These are phyloP conservation scores for Phytophthora sojae DNA, from an alignment of 352 stramenopile genomes.

Conservation along the genomic window DNA sequence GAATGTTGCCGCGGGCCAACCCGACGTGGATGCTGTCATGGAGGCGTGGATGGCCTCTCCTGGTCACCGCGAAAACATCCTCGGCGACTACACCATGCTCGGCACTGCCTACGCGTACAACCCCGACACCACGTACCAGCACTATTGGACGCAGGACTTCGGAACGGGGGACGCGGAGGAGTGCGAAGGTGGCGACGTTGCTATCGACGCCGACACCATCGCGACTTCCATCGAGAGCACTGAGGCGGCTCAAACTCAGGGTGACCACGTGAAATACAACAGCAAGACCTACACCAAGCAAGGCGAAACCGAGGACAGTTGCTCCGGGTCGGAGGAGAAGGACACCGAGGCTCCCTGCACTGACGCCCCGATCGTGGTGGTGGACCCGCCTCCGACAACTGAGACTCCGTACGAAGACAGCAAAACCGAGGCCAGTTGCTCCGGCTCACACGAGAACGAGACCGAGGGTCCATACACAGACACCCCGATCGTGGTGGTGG, in stretches of 20 bases:
- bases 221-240: conserved; percentile 1
- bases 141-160: conserved; percentile 19
- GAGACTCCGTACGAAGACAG: conserved; percentile 13
- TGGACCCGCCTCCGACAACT: conserved; percentile 3
- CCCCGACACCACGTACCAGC: neutral
- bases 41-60: conserved; percentile 42
- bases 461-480: conserved; percentile 3
- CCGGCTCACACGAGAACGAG: neutral
- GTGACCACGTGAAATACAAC: neutral
- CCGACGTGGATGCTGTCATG: conserved; percentile 44
- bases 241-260: neutral
- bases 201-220: neutral
- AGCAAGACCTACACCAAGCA: neutral
- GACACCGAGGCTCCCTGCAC: conserved; percentile 8
- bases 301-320: neutral
- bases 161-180: conserved; percentile 28
- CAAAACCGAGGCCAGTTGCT: conserved; percentile 9
- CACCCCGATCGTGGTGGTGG: conserved; percentile 5
- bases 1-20: conserved; percentile 48
- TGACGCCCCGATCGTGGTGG: conserved; percentile 6
- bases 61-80: conserved; percentile 41
- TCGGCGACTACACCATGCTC: conserved; percentile 41
- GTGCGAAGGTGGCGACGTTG: conserved; percentile 16
- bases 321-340: neutral
- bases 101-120: neutral